Evolutionary conservation across 106 monocot species (phyloP).

Genomic region (Dioscorea zingiberensis): DNA sequence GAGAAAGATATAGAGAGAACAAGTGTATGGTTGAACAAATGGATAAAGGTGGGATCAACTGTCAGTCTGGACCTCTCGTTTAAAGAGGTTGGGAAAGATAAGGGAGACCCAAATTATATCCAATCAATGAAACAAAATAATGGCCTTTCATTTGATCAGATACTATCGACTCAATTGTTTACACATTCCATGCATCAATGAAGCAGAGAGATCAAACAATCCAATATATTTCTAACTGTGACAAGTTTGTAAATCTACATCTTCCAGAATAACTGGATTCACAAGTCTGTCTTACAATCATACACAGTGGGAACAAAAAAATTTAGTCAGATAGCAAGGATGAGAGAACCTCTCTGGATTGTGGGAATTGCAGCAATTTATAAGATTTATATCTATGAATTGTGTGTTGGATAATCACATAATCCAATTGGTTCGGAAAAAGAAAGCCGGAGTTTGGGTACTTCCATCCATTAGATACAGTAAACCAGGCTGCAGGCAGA

Average conservation of each 20-base stretch:
- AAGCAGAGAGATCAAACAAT: too few species aligned
- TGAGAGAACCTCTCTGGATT: too few species aligned
- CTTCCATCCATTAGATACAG: slow-evolving; percentile 41
- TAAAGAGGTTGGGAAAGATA: neutral
- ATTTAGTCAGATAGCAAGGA: too few species aligned
- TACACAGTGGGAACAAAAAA: too few species aligned
- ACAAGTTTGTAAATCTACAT: too few species aligned
- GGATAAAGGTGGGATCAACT: slow-evolving; percentile 10
- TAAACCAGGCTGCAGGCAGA: slow-evolving; percentile 64
- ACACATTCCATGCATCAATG: too few species aligned
- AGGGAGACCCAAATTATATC: neutral
- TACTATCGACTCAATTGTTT: too few species aligned
- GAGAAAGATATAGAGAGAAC: neutral
- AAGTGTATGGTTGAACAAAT: neutral
- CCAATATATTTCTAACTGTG: too few species aligned
- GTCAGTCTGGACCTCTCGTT: slow-evolving; percentile 16
- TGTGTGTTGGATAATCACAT: slow-evolving; percentile 28
- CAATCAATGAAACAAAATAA: neutral
- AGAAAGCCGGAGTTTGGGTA: slow-evolving; percentile 30
- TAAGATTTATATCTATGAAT: too few species aligned
- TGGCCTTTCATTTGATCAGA: neutral
- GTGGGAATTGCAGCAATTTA: too few species aligned
- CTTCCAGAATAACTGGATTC: too few species aligned
- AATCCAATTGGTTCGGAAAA: slow-evolving; percentile 58
- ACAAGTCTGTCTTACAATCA: too few species aligned